These are phyloP conservation scores for Saccharomyces hybrid DNA, from an alignment of 1,139 yeast species.

Conservation along the genomic window DNA sequence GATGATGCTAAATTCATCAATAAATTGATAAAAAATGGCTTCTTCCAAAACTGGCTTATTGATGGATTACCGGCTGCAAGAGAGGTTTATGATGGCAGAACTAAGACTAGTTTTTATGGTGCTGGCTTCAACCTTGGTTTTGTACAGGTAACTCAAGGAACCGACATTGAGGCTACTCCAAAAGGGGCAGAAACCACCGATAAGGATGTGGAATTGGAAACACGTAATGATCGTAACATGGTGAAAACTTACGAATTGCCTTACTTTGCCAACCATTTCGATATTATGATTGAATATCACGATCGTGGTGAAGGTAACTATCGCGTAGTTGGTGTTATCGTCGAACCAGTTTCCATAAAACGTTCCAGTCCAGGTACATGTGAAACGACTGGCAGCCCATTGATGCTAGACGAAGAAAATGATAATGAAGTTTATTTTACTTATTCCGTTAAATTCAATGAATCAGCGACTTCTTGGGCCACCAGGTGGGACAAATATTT, in stretches of 20 bases:
- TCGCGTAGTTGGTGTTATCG: conserved; percentile 88
- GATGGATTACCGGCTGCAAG: conserved; percentile 94
- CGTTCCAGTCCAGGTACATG: conserved; percentile 37
- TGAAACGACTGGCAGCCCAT: conserved; percentile 35
- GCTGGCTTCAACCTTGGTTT: conserved; percentile 79
- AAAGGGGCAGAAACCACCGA: conserved; percentile 3
- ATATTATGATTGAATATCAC: conserved; percentile 75
- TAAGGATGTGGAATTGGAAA: conserved; percentile 9
- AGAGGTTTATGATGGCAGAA: conserved; percentile 45
- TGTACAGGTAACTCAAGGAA: conserved; percentile 35
- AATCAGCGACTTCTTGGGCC: conserved; percentile 86
- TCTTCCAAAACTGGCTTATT: conserved; percentile 83
- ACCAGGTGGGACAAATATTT: conserved; percentile 98
- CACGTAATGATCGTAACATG: conserved; percentile 9
- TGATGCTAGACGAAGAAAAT: conserved; percentile 37
- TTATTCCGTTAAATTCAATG: conserved; percentile 58
- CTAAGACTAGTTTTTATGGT: conserved; percentile 56
- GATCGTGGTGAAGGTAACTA: conserved; percentile 54
- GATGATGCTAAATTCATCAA: conserved; percentile 69
- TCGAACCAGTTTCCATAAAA: conserved; percentile 59
- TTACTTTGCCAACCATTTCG: conserved; percentile 72
- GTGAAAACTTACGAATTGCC: conserved; percentile 31
- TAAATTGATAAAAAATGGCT: conserved; percentile 72
- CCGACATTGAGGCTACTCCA: neutral
- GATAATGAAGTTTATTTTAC: conserved; percentile 47